A percentile compares a stretch with the other conserved stretches of the same genome.
These are phyloP conservation scores for Psilocybe tampanensis DNA, from an alignment of 768 basidiomycete genomes.

Conservation along the genomic window DNA sequence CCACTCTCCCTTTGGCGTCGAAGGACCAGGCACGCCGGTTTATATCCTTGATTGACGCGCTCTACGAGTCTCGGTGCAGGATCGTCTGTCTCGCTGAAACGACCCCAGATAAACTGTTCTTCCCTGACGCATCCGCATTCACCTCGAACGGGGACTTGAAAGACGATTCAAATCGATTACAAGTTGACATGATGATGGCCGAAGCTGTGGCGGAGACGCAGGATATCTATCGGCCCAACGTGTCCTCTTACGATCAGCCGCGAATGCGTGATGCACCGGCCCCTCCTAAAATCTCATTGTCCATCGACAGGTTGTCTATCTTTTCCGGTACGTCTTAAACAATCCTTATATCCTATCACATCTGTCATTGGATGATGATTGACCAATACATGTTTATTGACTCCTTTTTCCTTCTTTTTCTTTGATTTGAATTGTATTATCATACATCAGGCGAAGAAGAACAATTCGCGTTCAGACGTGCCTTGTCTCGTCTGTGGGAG, in stretches of 20 bases:
- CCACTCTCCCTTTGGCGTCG: conserved; percentile 46
- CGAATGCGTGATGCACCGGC: conserved; percentile 26
- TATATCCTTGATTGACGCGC: conserved; percentile 62
- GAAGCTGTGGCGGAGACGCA: conserved; percentile 51
- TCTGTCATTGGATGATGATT: background rate
- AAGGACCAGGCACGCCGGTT: conserved; percentile 64
- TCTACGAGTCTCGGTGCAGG: conserved; percentile 48
- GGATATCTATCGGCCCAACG: conserved; percentile 55
- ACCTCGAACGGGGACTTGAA: background rate
- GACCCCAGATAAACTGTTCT: conserved; percentile 49
- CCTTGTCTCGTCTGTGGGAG: conserved; percentile 58
- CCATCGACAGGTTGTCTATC: conserved; percentile 50
- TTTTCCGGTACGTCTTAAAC: conserved; percentile 41
- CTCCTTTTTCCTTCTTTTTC: background rate
- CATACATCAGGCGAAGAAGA: conserved; percentile 53
- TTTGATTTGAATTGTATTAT: background rate
- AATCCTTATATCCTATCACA: too few relatives aligned
- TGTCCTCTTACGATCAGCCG: conserved; percentile 50
- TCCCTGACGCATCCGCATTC: conserved; percentile 42
- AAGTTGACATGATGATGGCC: conserved; percentile 40
- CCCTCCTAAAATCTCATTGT: conserved; percentile 7
- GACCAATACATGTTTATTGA: too few relatives aligned
- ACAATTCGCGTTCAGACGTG: conserved; percentile 64
- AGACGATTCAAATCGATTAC: too few relatives aligned
- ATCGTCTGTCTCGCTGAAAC: conserved; percentile 42